These are phyloP conservation scores for Castanea sativa DNA, from an alignment of 306 rosid species.

Conservation along the genomic window DNA sequence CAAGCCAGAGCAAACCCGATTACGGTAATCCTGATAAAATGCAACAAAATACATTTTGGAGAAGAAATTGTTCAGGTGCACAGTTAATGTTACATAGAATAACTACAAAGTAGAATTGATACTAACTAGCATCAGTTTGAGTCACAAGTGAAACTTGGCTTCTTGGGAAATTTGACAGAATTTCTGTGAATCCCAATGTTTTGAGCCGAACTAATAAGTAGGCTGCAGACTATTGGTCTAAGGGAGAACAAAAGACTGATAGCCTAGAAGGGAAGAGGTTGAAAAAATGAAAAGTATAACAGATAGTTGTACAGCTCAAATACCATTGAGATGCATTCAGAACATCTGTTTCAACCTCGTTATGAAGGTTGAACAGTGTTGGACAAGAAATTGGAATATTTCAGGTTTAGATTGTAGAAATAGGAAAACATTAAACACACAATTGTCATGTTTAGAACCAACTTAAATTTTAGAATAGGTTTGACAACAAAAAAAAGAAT, in stretches of 20 bases:
- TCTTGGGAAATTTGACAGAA: neutral
- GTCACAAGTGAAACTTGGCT: neutral
- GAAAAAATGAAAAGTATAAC: neutral
- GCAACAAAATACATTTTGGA: neutral
- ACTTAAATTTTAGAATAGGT: neutral
- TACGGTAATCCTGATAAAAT: constrained; percentile 66
- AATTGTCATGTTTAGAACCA: neutral
- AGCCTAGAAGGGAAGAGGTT: neutral
- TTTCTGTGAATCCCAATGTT: neutral
- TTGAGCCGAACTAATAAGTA: neutral
- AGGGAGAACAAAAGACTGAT: neutral
- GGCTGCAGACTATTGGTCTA: neutral
- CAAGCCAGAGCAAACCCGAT: constrained; percentile 67
- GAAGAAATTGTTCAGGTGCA: neutral
- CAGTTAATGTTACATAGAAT: neutral
- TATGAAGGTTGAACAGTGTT: neutral
- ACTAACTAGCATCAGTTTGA: neutral
- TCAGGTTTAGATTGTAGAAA: neutral
- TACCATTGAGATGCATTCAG: neutral
- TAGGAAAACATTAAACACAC: neutral
- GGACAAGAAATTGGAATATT: neutral
- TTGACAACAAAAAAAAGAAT: neutral
- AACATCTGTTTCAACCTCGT: neutral
- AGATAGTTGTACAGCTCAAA: neutral
- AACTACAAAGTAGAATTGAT: neutral